Evolutionary conservation across 257 asterid genomes (phyloP).

Genomic region (Primulina huaijiensis): DNA sequence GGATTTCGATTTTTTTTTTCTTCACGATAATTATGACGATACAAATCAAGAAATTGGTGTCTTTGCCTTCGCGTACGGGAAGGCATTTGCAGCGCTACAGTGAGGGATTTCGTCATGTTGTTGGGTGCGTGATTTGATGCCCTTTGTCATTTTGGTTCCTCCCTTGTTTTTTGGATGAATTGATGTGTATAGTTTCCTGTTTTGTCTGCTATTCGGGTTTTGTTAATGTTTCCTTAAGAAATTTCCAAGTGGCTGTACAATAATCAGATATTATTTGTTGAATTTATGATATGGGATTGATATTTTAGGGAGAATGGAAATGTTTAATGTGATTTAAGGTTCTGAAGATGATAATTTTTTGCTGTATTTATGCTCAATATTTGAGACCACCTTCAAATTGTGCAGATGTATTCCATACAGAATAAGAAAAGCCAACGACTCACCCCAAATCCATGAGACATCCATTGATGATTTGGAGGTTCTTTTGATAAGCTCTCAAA

Average conservation of each 20-base stretch:
- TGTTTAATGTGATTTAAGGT: neutral
- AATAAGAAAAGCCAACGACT: slow-evolving; percentile 35
- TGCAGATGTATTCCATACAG: slow-evolving; percentile 91
- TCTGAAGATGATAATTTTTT: neutral
- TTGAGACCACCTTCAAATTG: slow-evolving; percentile 3
- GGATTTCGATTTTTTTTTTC: slow-evolving; percentile 11
- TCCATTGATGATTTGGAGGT: slow-evolving; percentile 67
- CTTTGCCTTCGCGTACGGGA: slow-evolving; percentile 61
- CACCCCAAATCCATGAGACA: slow-evolving; percentile 33
- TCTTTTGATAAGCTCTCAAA: slow-evolving; percentile 87
- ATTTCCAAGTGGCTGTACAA: neutral
- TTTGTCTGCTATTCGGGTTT: neutral
- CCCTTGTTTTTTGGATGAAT: neutral
- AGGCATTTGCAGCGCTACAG: slow-evolving; percentile 72
- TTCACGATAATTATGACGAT: slow-evolving; percentile 26
- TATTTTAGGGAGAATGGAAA: neutral
- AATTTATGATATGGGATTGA: neutral
- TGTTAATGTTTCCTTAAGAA: neutral
- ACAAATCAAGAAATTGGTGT: slow-evolving; percentile 50
- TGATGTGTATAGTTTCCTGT: neutral
- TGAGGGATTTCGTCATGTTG: slow-evolving; percentile 70
- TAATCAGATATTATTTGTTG: neutral
- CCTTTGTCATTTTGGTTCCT: neutral
- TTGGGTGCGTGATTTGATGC: slow-evolving; percentile 53
- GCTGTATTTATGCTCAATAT: slow-evolving; percentile 14